phyloP scores from a whole-genome alignment of 164 flowering plant genomes.

The Stephania yunnanensis region DNA sequence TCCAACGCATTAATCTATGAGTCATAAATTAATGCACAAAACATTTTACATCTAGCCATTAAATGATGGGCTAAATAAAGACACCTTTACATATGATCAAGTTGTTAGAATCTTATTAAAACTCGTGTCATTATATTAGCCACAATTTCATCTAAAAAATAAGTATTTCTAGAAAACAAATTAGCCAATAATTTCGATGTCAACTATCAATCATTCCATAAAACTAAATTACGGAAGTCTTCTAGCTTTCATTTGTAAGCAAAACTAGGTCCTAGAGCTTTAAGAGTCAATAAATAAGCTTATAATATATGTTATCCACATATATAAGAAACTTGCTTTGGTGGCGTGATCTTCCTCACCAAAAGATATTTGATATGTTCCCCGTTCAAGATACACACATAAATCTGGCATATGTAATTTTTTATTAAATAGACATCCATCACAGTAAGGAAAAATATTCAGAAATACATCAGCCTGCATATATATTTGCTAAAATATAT shows the following conservation, averaged over 20 bases:
- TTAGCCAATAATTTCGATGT: not conserved
- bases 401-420: not conserved
- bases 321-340: not conserved
- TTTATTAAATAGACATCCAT: too few relatives aligned
- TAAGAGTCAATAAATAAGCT: not conserved
- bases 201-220: not conserved
- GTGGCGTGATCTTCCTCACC: not conserved
- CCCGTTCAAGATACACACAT: not conserved
- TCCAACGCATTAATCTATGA: too few relatives aligned
- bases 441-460: too few relatives aligned
- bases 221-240: not conserved
- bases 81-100: too few relatives aligned
- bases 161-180: not conserved
- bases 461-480: too few relatives aligned
- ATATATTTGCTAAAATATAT: too few relatives aligned
- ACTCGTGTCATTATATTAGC: too few relatives aligned
- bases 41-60: too few relatives aligned
- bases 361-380: conserved; percentile 1
- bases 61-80: too few relatives aligned
- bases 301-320: not conserved
- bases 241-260: not conserved
- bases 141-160: too few relatives aligned
- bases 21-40: too few relatives aligned
- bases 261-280: not conserved
- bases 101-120: too few relatives aligned